A percentile compares a stretch with the other conserved stretches of the same genome.
Evolutionary conservation across 1,139 yeast genomes (phyloP).

Genomic region (Sugiyamaella japonica): DNA sequence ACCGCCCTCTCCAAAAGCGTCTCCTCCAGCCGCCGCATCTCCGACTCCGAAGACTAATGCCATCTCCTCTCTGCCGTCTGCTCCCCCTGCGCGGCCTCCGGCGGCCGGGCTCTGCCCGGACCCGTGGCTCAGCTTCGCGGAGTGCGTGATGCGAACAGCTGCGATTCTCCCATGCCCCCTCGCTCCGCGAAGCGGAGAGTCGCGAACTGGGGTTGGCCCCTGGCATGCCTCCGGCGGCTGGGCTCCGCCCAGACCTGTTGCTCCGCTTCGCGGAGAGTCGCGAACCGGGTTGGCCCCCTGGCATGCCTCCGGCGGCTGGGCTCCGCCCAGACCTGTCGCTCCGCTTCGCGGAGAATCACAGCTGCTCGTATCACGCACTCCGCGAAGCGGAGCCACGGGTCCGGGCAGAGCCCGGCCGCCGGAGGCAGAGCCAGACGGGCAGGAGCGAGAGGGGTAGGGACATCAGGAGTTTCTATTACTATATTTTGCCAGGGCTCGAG

Average conservation of each 20-base stretch:
- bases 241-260: background rate
- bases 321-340: no score
- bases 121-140: constrained; percentile 14
- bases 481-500: constrained; percentile 1
- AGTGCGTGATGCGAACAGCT: no score
- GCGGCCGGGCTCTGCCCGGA: constrained; percentile 16
- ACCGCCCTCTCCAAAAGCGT: constrained; percentile 23
- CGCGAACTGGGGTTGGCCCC: background rate
- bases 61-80: background rate
- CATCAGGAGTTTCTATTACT: constrained; percentile 9
- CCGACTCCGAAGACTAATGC: constrained; percentile 12
- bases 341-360: background rate
- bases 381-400: constrained; percentile 5
- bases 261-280: background rate
- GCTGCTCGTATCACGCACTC: background rate
- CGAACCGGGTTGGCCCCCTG: no score
- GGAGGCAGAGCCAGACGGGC: background rate
- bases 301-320: no score
- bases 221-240: background rate
- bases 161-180: no score
- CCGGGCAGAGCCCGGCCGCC: constrained; percentile 7
- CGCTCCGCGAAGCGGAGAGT: background rate
- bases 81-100: constrained; percentile 10
- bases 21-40: constrained; percentile 15
- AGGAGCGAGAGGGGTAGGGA: background rate